Percentiles rank a stretch among this genome's conserved stretches.
Evolutionary conservation across 768 basidiomycete genomes (phyloP).

Genomic region (Xerocomellus intermedius): DNA sequence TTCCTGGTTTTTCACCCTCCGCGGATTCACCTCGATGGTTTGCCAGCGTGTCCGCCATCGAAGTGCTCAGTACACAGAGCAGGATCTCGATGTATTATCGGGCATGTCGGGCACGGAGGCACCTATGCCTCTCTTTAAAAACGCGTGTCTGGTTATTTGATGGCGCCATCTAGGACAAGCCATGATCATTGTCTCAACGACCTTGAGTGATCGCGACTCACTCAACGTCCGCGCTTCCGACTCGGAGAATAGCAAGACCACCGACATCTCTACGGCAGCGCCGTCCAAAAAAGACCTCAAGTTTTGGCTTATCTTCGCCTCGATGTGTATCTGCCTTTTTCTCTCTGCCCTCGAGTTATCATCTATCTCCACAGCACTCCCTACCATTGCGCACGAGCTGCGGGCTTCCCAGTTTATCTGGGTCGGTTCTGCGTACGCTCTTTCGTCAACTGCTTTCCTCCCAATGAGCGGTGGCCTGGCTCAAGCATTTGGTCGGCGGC

Average conservation of each 20-base stretch:
- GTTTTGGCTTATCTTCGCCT: conserved; percentile 32
- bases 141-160: neutral
- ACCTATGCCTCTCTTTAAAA: neutral
- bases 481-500: conserved; percentile 31
- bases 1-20: neutral
- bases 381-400: conserved; percentile 33
- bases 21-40: neutral
- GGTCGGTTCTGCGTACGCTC: conserved; percentile 38
- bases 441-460: conserved; percentile 37
- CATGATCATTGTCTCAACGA: conserved; percentile 1
- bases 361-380: conserved; percentile 32
- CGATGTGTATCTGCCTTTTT: conserved; percentile 23
- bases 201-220: neutral
- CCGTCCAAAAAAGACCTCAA: conserved; percentile 11
- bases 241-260: neutral
- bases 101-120: neutral
- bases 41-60: neutral
- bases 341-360: conserved; percentile 30
- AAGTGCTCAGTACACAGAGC: neutral
- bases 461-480: conserved; percentile 37
- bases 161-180: neutral
- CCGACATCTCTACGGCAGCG: neutral
- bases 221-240: neutral
- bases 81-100: neutral
- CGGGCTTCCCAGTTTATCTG: conserved; percentile 33